Evolutionary conservation across 768 basidiomycete species (phyloP), one percentile per base, ranked within the genome.

Genomic region (Boletus rex-veris): DNA sequence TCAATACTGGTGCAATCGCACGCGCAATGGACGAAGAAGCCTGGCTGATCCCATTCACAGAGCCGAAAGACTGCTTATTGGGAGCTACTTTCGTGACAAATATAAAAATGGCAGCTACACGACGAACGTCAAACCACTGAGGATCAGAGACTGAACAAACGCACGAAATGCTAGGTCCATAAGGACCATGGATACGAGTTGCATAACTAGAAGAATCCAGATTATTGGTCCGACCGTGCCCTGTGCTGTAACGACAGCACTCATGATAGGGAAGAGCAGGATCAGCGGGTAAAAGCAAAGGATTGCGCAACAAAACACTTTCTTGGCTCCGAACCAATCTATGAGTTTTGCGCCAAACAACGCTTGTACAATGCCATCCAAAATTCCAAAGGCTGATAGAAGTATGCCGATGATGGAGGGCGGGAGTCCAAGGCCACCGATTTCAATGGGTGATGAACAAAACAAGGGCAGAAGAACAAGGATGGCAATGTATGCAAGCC

Each of bases 1-100:
- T 14, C 33, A 35, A 35, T 35, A 12, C 12, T 35, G 33, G 33
- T 35, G 11, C 33, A 7, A 28, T 28, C 28, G 28, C 28, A 28
- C 28, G 28, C 7, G 33, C 33, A 14, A 35, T 28, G 8, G 79
- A 76, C 3, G 73, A 75, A 3, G 71, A 68, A 14, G 74, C 79
- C 33, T 83, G 82, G 2, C 77, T 72, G n/a, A 84, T 68, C 2
- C 83, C 83, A 54, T 84, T 82, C 2, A 77, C 78, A 11, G 33
- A 35, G 14, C 33, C 33, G 11, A 35, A 14, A 14, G 33, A 35
- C 14, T 35, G 33, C 12, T 35, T 35, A 35, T 35, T 14, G 33
- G 33, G 33, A 35, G 33, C 33, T 14, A 14, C 33, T 35, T 3
- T 35, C 4, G 12, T 35, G 6, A 35, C 33, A 14, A 35, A 14